Base-by-base conservation (phyloP, 2,329 filamentous ascomycete species). In the Domatiomyces globalis region DNA sequence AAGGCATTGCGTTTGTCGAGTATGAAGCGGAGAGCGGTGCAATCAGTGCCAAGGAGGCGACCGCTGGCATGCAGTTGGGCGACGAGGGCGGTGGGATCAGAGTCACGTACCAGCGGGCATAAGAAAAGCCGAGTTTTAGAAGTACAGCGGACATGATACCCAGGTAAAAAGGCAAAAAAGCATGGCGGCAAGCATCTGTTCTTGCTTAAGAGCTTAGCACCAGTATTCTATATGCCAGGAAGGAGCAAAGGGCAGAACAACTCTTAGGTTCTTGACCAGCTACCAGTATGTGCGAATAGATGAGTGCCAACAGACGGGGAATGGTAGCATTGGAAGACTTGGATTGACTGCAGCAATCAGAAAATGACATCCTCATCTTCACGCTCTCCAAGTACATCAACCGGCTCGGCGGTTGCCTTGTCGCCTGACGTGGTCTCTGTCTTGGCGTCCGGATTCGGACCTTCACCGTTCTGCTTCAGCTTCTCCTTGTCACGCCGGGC, bases 61-160 rank as follows among this genome's bases (percentile, higher is more conserved):
- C 87, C 29, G 84, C 86, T 10, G 87, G 87, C 19, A 89, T 92
- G 80, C 74, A 79, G 20, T 72, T 98, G 60, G 85, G 83, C 49
- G 81, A 81, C 17, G 80, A 81, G 45, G 78, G 78, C 59, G 86
- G 87, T 70, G 74, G 80, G 6, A 87, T 98, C 67, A 94, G 92
- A 72, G 89, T 98, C 58, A 95, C 92, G 12, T 98, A 94, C 76
- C 92, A 96, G 72, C 78, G 89, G 63, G 86, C 94, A 73, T 94
- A 76, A 67, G 49, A 39, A 15, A 39, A 15, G 10, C 4, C 22
- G 22, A 25, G 22, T 25, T 25, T 25, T 25, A 25, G 22, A 25
- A 25, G 22, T 25, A 25, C 22, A 6, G 22, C 22, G 22, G 22
- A 25, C 22, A 25, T 25, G 22, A 25, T 25, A 25, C 22, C 22